phyloP scores from a whole-genome alignment of 78 protist genomes.

The Tieghemostelium lacteum region DNA sequence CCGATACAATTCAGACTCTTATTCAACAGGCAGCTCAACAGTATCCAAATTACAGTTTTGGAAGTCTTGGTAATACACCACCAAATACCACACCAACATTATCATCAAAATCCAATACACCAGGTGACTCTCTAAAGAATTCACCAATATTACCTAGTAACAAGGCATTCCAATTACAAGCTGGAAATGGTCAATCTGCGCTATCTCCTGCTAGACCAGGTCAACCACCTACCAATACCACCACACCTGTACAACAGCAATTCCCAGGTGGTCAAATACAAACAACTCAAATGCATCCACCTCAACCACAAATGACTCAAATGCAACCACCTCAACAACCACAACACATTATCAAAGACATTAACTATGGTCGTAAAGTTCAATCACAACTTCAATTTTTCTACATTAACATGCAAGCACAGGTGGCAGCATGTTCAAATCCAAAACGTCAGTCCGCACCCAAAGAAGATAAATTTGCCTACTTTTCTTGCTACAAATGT shows the following conservation, averaged over 20 bases:
- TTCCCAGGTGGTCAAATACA: neutral
- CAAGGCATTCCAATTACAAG: neutral
- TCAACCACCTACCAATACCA: neutral
- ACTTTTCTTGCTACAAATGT: conserved; percentile 46
- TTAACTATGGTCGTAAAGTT: neutral
- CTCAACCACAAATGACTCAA: neutral
- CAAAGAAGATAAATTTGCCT: conserved; percentile 36
- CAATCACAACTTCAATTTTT: conserved; percentile 29
- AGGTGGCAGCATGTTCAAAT: conserved; percentile 29
- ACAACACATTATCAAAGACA: neutral
- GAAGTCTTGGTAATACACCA: conserved; percentile 33
- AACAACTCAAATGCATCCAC: neutral
- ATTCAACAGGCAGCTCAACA: conserved; percentile 15
- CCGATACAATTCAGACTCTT: conserved; percentile 10
- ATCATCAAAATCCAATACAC: neutral
- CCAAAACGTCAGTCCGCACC: conserved; percentile 18
- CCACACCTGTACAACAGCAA: neutral
- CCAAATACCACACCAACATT: conserved; percentile 9
- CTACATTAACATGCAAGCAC: conserved; percentile 28
- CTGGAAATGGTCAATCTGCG: neutral
- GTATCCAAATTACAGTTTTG: neutral
- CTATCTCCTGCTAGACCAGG: neutral
- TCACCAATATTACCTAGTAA: conserved; percentile 5
- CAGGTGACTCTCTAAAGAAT: neutral
- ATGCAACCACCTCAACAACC: neutral